Percentiles rank a stretch among this genome's conserved stretches.
These are phyloP conservation scores for Sequoiadendron giganteum DNA, from an alignment of 75 land plant genomes.

Conservation along the genomic window DNA sequence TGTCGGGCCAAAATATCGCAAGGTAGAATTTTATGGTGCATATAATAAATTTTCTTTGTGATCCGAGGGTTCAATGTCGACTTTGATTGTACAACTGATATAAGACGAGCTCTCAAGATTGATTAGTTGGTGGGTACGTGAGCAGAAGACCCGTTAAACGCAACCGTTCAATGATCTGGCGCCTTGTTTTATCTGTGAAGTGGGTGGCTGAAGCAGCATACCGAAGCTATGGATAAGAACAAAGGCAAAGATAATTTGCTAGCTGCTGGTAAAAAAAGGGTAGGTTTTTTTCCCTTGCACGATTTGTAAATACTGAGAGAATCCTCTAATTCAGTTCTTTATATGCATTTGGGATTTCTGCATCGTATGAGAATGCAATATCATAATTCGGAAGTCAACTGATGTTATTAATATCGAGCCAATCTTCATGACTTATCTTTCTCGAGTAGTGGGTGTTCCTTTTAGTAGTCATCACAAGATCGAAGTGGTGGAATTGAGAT, in stretches of 20 bases:
- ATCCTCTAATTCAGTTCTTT: not conserved
- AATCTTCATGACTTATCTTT: not conserved
- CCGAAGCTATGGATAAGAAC: slow-evolving; percentile 60
- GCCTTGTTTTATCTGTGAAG: not conserved
- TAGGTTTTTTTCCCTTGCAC: not conserved
- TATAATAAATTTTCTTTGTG: not conserved
- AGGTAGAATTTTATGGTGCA: not conserved
- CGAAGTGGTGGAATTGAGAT: not conserved
- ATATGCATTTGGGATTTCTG: not conserved
- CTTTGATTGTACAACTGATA: not conserved
- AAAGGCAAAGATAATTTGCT: slow-evolving; percentile 68
- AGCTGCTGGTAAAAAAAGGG: slow-evolving; percentile 84
- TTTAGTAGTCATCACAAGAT: not conserved
- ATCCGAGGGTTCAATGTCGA: not conserved
- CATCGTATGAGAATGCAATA: not conserved
- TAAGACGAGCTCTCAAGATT: not conserved
- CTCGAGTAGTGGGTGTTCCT: not conserved
- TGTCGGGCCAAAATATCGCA: too few species aligned
- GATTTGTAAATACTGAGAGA: not conserved
- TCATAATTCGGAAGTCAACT: not conserved
- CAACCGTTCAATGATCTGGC: not conserved
- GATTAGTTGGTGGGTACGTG: not conserved
- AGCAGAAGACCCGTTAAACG: not conserved
- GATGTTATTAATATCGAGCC: not conserved
- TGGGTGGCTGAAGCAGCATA: not conserved